These are phyloP conservation scores for Physcomitrellopsis africana DNA, from an alignment of 225 moss, liverwort and hornwort species.

Conservation along the genomic window DNA sequence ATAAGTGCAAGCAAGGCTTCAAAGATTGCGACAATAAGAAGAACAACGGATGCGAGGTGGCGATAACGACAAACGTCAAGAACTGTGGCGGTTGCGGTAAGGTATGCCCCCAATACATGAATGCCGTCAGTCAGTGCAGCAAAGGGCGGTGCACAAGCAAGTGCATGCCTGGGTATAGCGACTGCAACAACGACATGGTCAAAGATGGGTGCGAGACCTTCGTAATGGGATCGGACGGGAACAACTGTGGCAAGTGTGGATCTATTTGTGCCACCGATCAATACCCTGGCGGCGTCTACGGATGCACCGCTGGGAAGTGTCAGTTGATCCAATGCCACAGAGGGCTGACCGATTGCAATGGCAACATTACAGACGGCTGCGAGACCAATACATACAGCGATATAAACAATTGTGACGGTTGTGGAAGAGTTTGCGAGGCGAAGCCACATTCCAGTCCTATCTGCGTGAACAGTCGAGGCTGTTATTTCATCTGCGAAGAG, in stretches of 20 bases:
- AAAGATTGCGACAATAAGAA: slow-evolving; percentile 16
- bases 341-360: slow-evolving; percentile 13
- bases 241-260: slow-evolving; percentile 17
- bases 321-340: background rate
- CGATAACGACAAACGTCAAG: background rate
- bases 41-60: slow-evolving; percentile 17
- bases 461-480: background rate
- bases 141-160: background rate
- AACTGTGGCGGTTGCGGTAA: slow-evolving; percentile 16
- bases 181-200: slow-evolving; percentile 22
- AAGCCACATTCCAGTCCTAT: background rate
- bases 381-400: background rate
- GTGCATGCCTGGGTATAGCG: slow-evolving; percentile 16
- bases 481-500: background rate
- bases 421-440: background rate
- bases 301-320: slow-evolving; percentile 12
- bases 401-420: background rate
- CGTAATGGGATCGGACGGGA: background rate
- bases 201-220: slow-evolving; percentile 23
- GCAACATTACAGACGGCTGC: slow-evolving; percentile 1
- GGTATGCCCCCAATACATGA: background rate
- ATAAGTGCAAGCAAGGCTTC: slow-evolving; percentile 4
- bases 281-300: background rate
- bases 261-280: background rate
- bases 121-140: slow-evolving; percentile 9